Evolutionary conservation across 495 filamentous ascomycete genomes (phyloP).

Genomic region (Lentithecium fluviatile): DNA sequence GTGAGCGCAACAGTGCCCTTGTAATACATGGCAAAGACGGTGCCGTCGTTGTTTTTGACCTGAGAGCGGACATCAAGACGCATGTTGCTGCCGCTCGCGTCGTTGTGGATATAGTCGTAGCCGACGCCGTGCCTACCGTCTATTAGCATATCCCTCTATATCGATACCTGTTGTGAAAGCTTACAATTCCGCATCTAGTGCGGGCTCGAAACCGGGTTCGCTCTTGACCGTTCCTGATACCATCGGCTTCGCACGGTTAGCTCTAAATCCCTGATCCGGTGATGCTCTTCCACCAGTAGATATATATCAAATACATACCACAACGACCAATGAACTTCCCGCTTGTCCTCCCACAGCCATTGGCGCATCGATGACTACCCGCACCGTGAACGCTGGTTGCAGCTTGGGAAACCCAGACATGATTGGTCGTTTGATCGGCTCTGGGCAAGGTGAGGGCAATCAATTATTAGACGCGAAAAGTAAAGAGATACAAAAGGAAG

Average conservation of each 20-base stretch:
- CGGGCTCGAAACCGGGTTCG: conserved; percentile 45
- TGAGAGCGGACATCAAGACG: conserved; percentile 34
- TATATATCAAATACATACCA: too few species aligned
- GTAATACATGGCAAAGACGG: conserved; percentile 34
- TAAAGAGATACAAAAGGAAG: too few species aligned
- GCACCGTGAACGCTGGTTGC: conserved; percentile 50
- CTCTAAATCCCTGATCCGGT: background rate
- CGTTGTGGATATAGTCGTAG: conserved; percentile 38
- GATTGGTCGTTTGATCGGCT: background rate
- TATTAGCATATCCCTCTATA: background rate
- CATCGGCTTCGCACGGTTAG: conserved; percentile 43
- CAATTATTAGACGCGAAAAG: too few species aligned
- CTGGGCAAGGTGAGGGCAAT: too few species aligned
- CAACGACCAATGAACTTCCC: conserved; percentile 37
- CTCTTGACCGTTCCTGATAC: conserved; percentile 47
- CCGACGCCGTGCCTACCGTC: conserved; percentile 28
- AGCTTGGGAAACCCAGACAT: conserved; percentile 49
- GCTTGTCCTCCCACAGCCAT: conserved; percentile 29
- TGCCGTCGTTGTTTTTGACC: conserved; percentile 24
- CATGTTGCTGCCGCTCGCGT: conserved; percentile 31
- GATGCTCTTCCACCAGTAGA: background rate
- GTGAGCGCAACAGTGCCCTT: conserved; percentile 30
- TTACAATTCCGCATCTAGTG: conserved; percentile 32
- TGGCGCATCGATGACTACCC: conserved; percentile 37
- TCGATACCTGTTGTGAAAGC: background rate